Evolutionary conservation across 2,329 filamentous ascomycete species (phyloP), one percentile per base, ranked within the genome.

Genomic region (Fusarium neocosmosporiellum): DNA sequence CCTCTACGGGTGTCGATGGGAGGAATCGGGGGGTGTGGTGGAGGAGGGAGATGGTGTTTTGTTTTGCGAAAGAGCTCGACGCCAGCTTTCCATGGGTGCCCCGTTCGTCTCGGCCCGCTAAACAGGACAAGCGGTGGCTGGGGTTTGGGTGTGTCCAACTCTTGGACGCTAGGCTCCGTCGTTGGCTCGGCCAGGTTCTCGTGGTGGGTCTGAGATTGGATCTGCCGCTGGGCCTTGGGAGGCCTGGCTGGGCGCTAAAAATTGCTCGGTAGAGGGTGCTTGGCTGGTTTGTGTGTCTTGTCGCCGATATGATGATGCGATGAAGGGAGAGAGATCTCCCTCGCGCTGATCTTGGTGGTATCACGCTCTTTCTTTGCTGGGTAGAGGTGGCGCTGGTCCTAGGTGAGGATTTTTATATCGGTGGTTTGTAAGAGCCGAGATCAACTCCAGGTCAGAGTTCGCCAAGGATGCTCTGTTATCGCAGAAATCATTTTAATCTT

Each of bases 121-220:
- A 75, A 73, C 67, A 73, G 74, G 76, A 73, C 67, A 73, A 73
- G 75, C 76, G 77, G 77, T 78, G 77, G 77, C 77, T 78, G 77
- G 77, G 75, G 73, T 67, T 63, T 60, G 63, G 61, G 66, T 66
- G 66, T 69, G 64, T 55, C 72, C 62, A 69, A 73, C 50, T 22
- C 22, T 34, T 61, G 58, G 66, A 59, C 70, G 66, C 68, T 67
- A 72, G 60, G 58, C 72, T 62, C 62, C 33, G 69, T 74, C 67
- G 70, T 75, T 75, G 73, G 74, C 66, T 72, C 61, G 66, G 68
- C 63, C 65, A 43, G 27, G 43, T 31, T 59, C 36, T 64, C 22
- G 29, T 14, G 63, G 67, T 65, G 62, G 71, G 65, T 67, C 71
- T 65, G 60, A 77, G 65, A 77, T 78, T 75, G 68, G 75, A 76